Evolutionary conservation across 768 basidiomycete species (phyloP).

Genomic region (Cystobasidium ongulense): DNA sequence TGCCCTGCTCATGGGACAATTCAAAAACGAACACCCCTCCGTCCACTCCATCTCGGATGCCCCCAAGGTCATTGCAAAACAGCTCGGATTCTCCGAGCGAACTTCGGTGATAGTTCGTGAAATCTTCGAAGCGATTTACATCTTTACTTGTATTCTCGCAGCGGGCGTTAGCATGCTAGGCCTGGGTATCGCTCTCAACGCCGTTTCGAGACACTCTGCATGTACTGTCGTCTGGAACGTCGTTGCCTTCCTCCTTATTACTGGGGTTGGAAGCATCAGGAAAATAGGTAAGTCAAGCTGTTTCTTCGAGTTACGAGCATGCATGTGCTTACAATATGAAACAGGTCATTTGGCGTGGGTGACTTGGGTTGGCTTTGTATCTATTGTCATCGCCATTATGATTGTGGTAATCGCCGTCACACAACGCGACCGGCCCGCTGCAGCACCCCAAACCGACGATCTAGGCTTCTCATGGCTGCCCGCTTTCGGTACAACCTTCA

Average conservation of each 20-base stretch:
- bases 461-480: not conserved
- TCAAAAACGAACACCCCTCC: not conserved
- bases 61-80: not conserved
- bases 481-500: not conserved
- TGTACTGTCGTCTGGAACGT: conserved; percentile 15
- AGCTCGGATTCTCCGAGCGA: not conserved
- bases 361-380: conserved; percentile 19
- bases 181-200: conserved; percentile 3
- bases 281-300: no score
- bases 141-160: not conserved
- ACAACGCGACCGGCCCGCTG: conserved; percentile 1
- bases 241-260: conserved; percentile 9
- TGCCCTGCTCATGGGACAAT: not conserved
- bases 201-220: not conserved
- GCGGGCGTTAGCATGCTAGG: not conserved
- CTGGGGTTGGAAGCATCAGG: not conserved
- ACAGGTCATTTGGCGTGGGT: conserved; percentile 5
- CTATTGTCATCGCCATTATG: conserved; percentile 31
- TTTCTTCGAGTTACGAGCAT: no score
- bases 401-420: conserved; percentile 36
- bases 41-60: not conserved
- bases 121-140: not conserved
- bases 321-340: no score
- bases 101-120: not conserved
- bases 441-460: conserved; percentile 21